Evolutionary conservation across 768 basidiomycete genomes (phyloP).

Genomic region (Chiua virens): DNA sequence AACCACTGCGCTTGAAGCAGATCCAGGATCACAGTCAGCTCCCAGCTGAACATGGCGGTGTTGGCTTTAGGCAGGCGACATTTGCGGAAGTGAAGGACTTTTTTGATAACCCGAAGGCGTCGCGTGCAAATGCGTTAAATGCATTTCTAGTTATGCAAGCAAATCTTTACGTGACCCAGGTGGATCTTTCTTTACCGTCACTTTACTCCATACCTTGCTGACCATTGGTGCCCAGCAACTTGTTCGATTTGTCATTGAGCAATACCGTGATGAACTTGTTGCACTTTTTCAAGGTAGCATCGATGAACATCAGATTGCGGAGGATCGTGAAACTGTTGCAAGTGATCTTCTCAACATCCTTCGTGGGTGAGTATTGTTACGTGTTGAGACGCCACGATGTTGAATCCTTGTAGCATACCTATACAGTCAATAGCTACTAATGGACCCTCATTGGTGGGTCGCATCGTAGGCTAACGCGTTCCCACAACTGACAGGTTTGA

Average conservation of each 20-base stretch:
- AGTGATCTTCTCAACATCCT: conserved; percentile 85
- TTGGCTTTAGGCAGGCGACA: conserved; percentile 77
- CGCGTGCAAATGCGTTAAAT: conserved; percentile 81
- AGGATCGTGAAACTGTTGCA: conserved; percentile 81
- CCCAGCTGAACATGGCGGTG: conserved; percentile 62
- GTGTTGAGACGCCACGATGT: neutral
- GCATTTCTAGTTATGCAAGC: conserved; percentile 91
- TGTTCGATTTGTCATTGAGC: conserved; percentile 88
- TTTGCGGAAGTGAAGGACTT: conserved; percentile 89
- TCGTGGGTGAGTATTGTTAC: conserved; percentile 53
- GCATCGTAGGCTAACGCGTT: neutral
- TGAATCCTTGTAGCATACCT: conserved; percentile 61
- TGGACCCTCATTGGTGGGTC: conserved; percentile 69
- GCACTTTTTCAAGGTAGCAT: conserved; percentile 62
- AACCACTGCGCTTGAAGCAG: conserved; percentile 69
- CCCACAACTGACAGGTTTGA: conserved; percentile 7
- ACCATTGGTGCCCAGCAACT: conserved; percentile 63
- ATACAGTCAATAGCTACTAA: conserved; percentile 92
- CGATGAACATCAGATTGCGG: conserved; percentile 63
- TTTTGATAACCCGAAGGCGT: conserved; percentile 89
- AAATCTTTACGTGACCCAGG: conserved; percentile 92
- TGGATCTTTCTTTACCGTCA: conserved; percentile 28
- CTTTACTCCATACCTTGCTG: neutral
- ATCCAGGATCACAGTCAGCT: conserved; percentile 47
- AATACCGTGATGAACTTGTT: conserved; percentile 86